Evolutionary conservation across 2,329 filamentous ascomycete species (phyloP).

Genomic region (Ascosphaera apis): DNA sequence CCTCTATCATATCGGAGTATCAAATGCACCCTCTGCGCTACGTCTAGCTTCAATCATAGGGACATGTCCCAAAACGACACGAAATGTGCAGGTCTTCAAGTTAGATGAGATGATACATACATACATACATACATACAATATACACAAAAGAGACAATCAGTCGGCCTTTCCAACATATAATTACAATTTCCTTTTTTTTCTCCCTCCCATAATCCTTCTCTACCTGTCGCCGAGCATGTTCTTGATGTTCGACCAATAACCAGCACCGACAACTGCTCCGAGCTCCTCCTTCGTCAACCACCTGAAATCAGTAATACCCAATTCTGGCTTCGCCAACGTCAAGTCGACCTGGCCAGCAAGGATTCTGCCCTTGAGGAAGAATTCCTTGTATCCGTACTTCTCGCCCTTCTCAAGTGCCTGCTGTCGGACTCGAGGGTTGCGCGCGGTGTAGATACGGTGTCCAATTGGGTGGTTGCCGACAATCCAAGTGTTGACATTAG

Average conservation of each 20-base stretch:
- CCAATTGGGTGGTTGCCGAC: slow-evolving; percentile 78
- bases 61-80: too few species aligned
- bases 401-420: slow-evolving; percentile 12
- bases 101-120: too few species aligned
- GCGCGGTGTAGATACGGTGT: slow-evolving; percentile 42
- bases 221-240: slow-evolving; percentile 70
- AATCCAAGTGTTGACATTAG: slow-evolving; percentile 98
- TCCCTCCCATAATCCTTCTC: too few species aligned
- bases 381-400: slow-evolving; percentile 54
- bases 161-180: too few species aligned
- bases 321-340: slow-evolving; percentile 33
- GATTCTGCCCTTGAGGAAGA: slow-evolving; percentile 91
- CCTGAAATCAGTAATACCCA: slow-evolving; percentile 60
- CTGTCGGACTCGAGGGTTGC: slow-evolving; percentile 19
- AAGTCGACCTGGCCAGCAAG: slow-evolving; percentile 90
- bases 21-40: too few species aligned
- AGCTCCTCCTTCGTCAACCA: slow-evolving; percentile 89
- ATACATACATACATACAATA: too few species aligned
- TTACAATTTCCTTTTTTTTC: too few species aligned
- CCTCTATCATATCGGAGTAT: too few species aligned
- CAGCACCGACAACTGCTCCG: slow-evolving; percentile 35
- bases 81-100: too few species aligned
- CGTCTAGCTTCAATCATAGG: too few species aligned
- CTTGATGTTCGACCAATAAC: slow-evolving; percentile 53
- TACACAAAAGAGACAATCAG: too few species aligned